Evolutionary conservation across 352 stramenopile species (phyloP).

Genomic region (Phytophthora rubi): DNA sequence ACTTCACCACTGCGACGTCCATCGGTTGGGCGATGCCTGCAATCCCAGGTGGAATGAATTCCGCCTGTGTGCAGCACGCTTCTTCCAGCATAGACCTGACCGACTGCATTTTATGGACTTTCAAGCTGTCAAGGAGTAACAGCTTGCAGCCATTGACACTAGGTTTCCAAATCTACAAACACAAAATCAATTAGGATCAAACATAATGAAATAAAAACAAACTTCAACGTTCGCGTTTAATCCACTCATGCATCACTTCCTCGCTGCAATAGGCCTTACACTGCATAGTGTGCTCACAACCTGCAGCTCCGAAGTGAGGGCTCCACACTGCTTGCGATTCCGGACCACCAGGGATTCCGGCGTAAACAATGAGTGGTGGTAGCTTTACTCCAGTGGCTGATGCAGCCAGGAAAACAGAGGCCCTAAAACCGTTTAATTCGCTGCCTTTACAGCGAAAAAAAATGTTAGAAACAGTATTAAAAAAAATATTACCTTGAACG

Average conservation of each 20-base stretch:
- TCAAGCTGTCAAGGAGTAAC: background rate
- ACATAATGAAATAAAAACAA: background rate
- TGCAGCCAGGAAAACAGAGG: background rate
- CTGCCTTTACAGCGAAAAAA: background rate
- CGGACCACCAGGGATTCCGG: background rate
- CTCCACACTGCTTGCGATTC: background rate
- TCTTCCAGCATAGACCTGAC: background rate
- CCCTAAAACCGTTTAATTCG: background rate
- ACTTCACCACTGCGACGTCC: background rate
- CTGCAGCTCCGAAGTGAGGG: background rate
- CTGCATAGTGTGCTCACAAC: background rate
- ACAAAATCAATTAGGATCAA: background rate
- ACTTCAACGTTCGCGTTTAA: background rate
- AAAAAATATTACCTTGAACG: background rate
- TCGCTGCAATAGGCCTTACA: background rate
- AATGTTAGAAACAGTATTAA: background rate
- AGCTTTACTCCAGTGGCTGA: background rate
- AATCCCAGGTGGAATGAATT: background rate
- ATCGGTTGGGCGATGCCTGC: background rate
- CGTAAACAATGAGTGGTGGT: background rate
- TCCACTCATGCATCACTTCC: background rate
- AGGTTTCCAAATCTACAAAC: background rate
- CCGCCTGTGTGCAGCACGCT: background rate
- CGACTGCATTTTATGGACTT: background rate
- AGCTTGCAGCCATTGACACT: background rate